Conservation (phyloP, 495 filamentous ascomycete genomes). For the Apiosordaria backusii region DNA sequence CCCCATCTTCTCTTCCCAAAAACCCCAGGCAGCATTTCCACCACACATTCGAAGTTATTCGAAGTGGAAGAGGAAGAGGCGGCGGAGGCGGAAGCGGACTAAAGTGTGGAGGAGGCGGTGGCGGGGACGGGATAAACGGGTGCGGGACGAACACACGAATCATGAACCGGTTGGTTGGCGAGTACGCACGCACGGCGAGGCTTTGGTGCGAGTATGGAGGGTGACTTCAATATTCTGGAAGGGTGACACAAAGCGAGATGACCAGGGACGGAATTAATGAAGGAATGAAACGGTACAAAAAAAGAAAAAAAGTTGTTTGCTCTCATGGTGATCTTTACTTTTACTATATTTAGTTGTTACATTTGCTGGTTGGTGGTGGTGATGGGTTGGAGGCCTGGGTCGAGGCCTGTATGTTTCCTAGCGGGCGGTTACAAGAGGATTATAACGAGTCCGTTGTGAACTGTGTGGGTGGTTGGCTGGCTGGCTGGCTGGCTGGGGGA, state of each 20-base stretch:
- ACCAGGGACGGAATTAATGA: background rate
- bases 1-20: too few relatives aligned
- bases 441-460: too few relatives aligned
- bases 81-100: background rate
- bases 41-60: too few relatives aligned
- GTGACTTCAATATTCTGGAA: background rate
- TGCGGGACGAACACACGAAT: background rate
- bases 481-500: too few relatives aligned
- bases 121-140: background rate
- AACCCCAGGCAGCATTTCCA: too few relatives aligned
- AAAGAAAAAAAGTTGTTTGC: background rate
- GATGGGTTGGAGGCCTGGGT: background rate
- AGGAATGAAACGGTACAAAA: background rate
- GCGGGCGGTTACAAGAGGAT: too few relatives aligned
- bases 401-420: too few relatives aligned
- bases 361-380: background rate
- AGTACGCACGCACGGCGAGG: background rate
- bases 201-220: background rate
- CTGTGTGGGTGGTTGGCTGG: too few relatives aligned
- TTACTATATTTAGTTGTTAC: background rate
- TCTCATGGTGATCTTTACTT: background rate
- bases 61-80: background rate
- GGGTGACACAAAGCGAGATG: background rate
- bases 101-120: background rate
- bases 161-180: background rate